These are phyloP conservation scores for Guadua angustifolia DNA, from an alignment of 176 grass and related monocot species.

Conservation along the genomic window DNA sequence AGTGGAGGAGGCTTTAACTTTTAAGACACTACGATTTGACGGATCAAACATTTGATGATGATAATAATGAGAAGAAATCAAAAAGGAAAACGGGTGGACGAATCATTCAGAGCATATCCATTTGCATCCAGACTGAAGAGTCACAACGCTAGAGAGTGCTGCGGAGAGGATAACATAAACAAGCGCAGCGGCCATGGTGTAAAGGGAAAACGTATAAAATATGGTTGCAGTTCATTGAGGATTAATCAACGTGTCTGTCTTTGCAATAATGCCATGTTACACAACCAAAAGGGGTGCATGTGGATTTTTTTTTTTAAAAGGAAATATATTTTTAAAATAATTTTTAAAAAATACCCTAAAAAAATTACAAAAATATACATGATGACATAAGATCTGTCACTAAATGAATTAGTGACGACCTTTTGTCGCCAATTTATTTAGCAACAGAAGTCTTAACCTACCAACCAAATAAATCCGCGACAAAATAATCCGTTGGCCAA, in stretches of 20 bases:
- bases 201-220: background rate
- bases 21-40: background rate
- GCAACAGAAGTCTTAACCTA: no score
- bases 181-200: background rate
- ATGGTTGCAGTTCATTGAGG: background rate
- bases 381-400: no score
- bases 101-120: constrained; percentile 44
- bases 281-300: no score
- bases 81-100: background rate
- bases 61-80: background rate
- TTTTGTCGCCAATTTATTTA: no score
- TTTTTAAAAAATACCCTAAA: no score
- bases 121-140: background rate
- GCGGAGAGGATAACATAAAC: constrained; percentile 21
- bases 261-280: constrained; percentile 4
- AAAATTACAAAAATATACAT: no score
- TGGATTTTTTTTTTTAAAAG: no score
- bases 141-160: background rate
- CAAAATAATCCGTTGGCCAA: no score
- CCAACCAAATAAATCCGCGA: no score
- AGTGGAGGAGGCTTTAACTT: background rate
- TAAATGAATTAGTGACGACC: no score
- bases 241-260: background rate
- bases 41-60: background rate
- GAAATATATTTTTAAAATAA: no score